Conservation (phyloP, 176 grass and related monocot species). For the Themeda triandra region DNA sequence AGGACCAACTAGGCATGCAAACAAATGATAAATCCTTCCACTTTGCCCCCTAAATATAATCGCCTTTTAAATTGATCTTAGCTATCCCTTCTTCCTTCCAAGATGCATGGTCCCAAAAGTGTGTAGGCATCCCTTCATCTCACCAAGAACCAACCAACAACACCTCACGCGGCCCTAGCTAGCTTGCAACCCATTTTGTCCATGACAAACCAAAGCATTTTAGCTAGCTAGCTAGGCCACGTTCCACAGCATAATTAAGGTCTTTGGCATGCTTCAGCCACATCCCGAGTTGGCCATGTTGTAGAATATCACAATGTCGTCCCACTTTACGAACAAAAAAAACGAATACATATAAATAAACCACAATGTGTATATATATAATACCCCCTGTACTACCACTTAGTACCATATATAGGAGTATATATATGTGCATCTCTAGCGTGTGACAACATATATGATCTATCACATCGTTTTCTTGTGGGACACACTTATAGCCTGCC, state of each 20-base stretch:
- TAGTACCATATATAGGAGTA: neutral
- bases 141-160: slow-evolving; percentile 23
- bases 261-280: slow-evolving; percentile 31
- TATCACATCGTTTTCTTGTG: slow-evolving; percentile 13
- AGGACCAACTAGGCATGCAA: slow-evolving; percentile 30
- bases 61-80: neutral
- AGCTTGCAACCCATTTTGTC: slow-evolving; percentile 9
- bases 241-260: slow-evolving; percentile 26
- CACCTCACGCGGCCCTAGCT: neutral
- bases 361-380: neutral
- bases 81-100: neutral
- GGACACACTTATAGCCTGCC: slow-evolving; percentile 1
- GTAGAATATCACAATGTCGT: neutral
- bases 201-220: neutral
- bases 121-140: neutral
- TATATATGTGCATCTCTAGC: neutral
- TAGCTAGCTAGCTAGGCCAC: neutral
- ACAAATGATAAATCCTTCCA: slow-evolving; percentile 6
- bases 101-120: neutral
- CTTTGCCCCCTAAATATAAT: neutral
- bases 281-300: slow-evolving; percentile 29
- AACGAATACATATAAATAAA: neutral
- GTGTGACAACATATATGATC: neutral
- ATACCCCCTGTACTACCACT: neutral
- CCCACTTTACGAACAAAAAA: neutral